Base-by-base conservation (phyloP, 106 monocot species). In the Cymbidium sinense region DNA sequence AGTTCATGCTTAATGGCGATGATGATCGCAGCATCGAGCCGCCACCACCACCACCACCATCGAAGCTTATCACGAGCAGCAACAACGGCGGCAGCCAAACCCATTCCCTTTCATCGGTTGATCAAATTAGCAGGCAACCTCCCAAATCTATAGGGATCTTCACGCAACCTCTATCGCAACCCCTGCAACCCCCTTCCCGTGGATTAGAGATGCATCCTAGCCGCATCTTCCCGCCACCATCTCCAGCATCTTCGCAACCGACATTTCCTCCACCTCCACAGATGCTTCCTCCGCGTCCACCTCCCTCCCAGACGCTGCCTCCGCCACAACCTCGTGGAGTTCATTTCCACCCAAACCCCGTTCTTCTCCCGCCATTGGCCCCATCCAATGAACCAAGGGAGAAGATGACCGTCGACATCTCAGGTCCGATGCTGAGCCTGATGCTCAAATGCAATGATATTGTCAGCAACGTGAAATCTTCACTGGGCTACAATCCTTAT, bases 381-480 rank as follows among this genome's bases (percentile, higher is more conserved):
- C 75, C 25, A n/a, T 4, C 13, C 13, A 27, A 29, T 34, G 74
- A 25, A 3, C 43, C 2, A 1, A 27, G 28, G 52, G 30, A 44
- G 7, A 15, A 13, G 19, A 25, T 9, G 28, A 30, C 3, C 11
- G 21, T 12, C 8, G 76, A 76, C 10, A 55, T 76, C 54, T 76
- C 52, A 1, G 52, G 54, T 21, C 50, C 30, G 13, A 76, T 76
- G 76, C 76, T 76, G 50, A 76, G 52, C 76, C 50, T 76, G 21
- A 29, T 76, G 30, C 54, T 52, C 0, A 50, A 35, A 55, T 76
- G 76, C 54, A 76, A 76, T 25, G 76, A 76, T 12, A 55, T 76
- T 76, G 76, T 76, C 0, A 34, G 52, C 52, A 33, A 34, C 19
- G 5, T 76, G 52, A 50, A 55, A 34, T 13, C 76, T 11, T 76